phyloP scores from a whole-genome alignment of 2,329 filamentous ascomycete species.

The Eutypella sp. region DNA sequence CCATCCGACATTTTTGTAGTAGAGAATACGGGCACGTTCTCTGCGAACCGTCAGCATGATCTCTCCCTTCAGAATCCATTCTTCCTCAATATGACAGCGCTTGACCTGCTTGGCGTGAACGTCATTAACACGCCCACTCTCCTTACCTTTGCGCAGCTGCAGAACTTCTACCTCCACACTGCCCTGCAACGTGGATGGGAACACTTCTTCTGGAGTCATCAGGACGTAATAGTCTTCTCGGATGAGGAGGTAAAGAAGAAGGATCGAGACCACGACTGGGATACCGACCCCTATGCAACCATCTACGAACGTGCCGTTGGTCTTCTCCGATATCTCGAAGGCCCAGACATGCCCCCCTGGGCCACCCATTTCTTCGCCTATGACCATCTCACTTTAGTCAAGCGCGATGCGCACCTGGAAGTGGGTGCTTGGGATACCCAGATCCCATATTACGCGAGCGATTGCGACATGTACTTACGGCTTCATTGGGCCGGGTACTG shows the following conservation, averaged over 20 bases:
- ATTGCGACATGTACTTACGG: constrained; percentile 42
- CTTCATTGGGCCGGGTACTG: constrained; percentile 36
- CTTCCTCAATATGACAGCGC: constrained; percentile 46
- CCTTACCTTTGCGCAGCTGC: constrained; percentile 43
- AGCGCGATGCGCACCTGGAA: constrained; percentile 36
- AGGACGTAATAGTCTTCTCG: constrained; percentile 40
- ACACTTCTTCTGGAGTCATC: constrained; percentile 45
- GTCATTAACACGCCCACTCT: constrained; percentile 42
- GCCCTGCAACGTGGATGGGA: constrained; percentile 37
- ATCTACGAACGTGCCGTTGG: constrained; percentile 29
- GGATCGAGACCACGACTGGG: constrained; percentile 30
- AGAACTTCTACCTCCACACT: constrained; percentile 42
- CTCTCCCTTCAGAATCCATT: constrained; percentile 48
- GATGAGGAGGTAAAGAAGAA: constrained; percentile 34
- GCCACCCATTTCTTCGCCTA: constrained; percentile 45
- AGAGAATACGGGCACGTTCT: constrained; percentile 50
- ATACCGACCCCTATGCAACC: constrained; percentile 29
- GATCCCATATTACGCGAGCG: constrained; percentile 42
- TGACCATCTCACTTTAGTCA: constrained; percentile 45
- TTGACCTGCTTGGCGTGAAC: constrained; percentile 44
- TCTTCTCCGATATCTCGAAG: constrained; percentile 26
- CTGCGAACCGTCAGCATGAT: constrained; percentile 37
- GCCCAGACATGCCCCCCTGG: constrained; percentile 35
- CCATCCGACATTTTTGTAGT: constrained; percentile 47
- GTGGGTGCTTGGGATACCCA: constrained; percentile 45